These are phyloP conservation scores for Hyaloperonospora arabidopsidis DNA, from an alignment of 352 stramenopile genomes.

Conservation along the genomic window DNA sequence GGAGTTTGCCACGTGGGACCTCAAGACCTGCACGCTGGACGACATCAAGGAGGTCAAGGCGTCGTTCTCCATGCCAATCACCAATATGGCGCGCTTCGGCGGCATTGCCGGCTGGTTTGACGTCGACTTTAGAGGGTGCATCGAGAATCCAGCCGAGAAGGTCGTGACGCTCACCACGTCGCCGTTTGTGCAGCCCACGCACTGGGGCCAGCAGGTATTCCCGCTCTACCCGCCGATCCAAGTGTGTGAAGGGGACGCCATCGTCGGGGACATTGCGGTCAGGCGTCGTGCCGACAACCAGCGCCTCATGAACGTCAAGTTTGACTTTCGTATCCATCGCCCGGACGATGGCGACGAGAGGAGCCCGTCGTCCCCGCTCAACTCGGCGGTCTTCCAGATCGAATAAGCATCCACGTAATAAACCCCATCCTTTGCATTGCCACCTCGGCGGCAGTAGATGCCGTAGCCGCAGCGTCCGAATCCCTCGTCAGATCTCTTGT, in stretches of 20 bases:
- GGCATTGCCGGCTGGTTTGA: slow-evolving; percentile 99
- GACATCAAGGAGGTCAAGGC: slow-evolving; percentile 74
- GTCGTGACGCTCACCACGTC: slow-evolving; percentile 87
- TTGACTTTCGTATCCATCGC: slow-evolving; percentile 65
- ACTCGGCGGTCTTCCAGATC: slow-evolving; percentile 75
- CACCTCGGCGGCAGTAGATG: too few species aligned
- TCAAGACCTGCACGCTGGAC: slow-evolving; percentile 79
- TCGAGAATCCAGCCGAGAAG: slow-evolving; percentile 63
- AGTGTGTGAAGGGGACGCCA: slow-evolving; percentile 72
- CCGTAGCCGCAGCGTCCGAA: too few species aligned
- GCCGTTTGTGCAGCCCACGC: slow-evolving; percentile 83
- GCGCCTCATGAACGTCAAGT: slow-evolving; percentile 86
- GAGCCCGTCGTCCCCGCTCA: slow-evolving; percentile 36
- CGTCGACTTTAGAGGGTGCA: slow-evolving; percentile 94
- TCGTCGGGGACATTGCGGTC: slow-evolving; percentile 67
- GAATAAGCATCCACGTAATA: slow-evolving; percentile 52
- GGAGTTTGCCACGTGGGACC: slow-evolving; percentile 73
- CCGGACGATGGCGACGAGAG: slow-evolving; percentile 48
- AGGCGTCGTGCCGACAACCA: slow-evolving; percentile 79
- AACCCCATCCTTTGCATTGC: slow-evolving; percentile 11
- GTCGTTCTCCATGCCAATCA: slow-evolving; percentile 71
- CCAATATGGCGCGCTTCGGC: slow-evolving; percentile 82
- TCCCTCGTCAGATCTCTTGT: slow-evolving; percentile 9
- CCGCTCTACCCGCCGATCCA: slow-evolving; percentile 74
- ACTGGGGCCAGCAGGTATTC: slow-evolving; percentile 86